phyloP scores from a whole-genome alignment of 1,284 basidiomycete species.

The Apiotrichum veenhuisii region DNA sequence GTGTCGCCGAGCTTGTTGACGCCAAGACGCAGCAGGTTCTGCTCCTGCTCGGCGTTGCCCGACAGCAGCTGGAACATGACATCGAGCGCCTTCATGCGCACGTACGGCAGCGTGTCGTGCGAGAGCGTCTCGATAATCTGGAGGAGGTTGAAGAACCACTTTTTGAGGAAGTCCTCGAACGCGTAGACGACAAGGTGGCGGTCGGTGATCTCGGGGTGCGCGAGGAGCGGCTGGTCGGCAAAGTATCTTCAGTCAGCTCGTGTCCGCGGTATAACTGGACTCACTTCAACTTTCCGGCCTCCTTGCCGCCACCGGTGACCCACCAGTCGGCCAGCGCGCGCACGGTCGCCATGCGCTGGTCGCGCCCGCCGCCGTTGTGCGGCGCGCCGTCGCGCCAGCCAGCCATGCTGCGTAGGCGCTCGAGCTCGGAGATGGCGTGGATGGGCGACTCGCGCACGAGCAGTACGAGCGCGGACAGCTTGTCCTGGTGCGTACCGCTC shows the following conservation, averaged over 20 bases:
- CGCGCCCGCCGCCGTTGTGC: constrained; percentile 55
- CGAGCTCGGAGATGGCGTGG: constrained; percentile 79
- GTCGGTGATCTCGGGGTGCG: constrained; percentile 65
- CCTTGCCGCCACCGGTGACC: constrained; percentile 78
- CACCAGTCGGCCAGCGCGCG: constrained; percentile 96
- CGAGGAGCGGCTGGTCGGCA: constrained; percentile 75
- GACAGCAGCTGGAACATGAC: constrained; percentile 76
- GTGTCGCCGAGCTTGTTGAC: constrained; percentile 95
- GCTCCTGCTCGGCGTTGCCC: constrained; percentile 94
- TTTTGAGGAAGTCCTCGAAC: constrained; percentile 97
- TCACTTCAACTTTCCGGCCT: constrained; percentile 70
- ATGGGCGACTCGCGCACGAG: constrained; percentile 86
- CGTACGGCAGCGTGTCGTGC: constrained; percentile 81
- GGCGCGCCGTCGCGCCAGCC: constrained; percentile 61
- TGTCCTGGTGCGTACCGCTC: constrained; percentile 86
- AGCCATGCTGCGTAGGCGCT: constrained; percentile 70
- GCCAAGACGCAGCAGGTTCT: constrained; percentile 85
- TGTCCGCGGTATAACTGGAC: constrained; percentile 27
- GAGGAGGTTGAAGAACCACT: constrained; percentile 89
- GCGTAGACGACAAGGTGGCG: constrained; percentile 76
- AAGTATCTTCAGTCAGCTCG: constrained; percentile 63
- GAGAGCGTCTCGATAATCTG: constrained; percentile 88
- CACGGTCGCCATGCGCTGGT: constrained; percentile 84
- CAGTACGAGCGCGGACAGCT: constrained; percentile 86
- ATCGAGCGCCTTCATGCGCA: constrained; percentile 72